phyloP scores from a whole-genome alignment of 1,284 basidiomycete species.

The Ganoderma lucidum region DNA sequence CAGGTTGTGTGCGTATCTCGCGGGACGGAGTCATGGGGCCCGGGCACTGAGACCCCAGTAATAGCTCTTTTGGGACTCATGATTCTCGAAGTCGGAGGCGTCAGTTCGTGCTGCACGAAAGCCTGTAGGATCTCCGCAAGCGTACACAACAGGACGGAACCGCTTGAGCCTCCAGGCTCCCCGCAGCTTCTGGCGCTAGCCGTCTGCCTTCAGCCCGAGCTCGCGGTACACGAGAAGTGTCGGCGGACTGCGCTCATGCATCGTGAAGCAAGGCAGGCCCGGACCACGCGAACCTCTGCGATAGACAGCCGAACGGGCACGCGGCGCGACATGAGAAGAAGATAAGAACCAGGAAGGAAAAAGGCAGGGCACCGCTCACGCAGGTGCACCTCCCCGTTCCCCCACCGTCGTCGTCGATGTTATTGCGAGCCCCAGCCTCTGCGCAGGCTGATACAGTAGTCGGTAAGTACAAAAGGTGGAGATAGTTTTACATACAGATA shows the following conservation, averaged over 20 bases:
- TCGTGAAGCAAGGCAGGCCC: neutral
- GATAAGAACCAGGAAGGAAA: neutral
- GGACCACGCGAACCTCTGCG: neutral
- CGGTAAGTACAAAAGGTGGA: constrained; percentile 9
- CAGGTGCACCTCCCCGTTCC: constrained; percentile 9
- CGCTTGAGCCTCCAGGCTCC: neutral
- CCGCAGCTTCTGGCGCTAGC: neutral
- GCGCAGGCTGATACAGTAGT: constrained; percentile 6
- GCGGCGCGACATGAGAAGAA: neutral
- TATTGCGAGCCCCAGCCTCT: constrained; percentile 8
- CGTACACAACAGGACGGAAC: neutral
- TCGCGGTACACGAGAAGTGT: neutral
- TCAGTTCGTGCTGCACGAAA: neutral
- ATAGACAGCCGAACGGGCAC: neutral
- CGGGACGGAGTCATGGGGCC: too few relatives aligned
- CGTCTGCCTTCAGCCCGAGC: neutral
- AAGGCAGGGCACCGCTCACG: constrained; percentile 8
- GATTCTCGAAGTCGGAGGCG: too few relatives aligned
- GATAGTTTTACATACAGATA: constrained; percentile 1
- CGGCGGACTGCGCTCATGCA: neutral
- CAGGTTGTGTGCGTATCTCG: too few relatives aligned
- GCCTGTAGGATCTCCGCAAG: neutral
- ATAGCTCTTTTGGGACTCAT: too few relatives aligned
- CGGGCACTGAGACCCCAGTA: too few relatives aligned
- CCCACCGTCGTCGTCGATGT: neutral